Evolutionary conservation across 2,329 filamentous ascomycete species (phyloP).

Genomic region (Mycosphaerella sp.): DNA sequence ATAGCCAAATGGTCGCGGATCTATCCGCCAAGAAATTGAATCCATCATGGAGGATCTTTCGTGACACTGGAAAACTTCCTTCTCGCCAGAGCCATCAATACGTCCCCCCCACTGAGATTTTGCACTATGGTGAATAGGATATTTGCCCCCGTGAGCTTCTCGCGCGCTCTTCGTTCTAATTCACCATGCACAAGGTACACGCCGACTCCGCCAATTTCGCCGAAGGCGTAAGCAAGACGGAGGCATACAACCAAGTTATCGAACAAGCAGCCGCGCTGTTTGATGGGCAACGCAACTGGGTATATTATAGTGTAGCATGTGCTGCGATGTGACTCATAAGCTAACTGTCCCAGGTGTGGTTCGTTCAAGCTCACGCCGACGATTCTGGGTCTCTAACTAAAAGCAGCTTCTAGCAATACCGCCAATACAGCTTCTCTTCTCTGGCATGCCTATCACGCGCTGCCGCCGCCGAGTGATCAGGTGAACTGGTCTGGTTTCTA

Average conservation of each 20-base stretch:
- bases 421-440: conserved; percentile 68
- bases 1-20: too few relatives aligned
- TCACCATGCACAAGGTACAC: conserved; percentile 51
- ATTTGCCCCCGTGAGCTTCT: too few relatives aligned
- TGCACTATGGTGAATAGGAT: too few relatives aligned
- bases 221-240: conserved; percentile 58
- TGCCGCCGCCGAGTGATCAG: conserved; percentile 56
- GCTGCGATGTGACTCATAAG: background rate
- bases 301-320: conserved; percentile 37
- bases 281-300: conserved; percentile 72
- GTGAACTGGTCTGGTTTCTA: conserved; percentile 85
- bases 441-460: conserved; percentile 72
- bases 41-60: too few relatives aligned
- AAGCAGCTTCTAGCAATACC: conserved; percentile 54
- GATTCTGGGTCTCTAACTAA: background rate
- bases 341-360: conserved; percentile 17
- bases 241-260: conserved; percentile 68
- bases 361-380: background rate
- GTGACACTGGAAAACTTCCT: too few relatives aligned
- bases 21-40: too few relatives aligned
- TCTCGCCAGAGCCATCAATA: conserved; percentile 10
- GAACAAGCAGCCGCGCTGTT: conserved; percentile 64
- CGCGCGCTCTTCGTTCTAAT: conserved; percentile 8
- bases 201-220: conserved; percentile 72
- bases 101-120: background rate